Evolutionary conservation across 176 grass and related monocot species (phyloP).

Genomic region (Saccharum officinarum): DNA sequence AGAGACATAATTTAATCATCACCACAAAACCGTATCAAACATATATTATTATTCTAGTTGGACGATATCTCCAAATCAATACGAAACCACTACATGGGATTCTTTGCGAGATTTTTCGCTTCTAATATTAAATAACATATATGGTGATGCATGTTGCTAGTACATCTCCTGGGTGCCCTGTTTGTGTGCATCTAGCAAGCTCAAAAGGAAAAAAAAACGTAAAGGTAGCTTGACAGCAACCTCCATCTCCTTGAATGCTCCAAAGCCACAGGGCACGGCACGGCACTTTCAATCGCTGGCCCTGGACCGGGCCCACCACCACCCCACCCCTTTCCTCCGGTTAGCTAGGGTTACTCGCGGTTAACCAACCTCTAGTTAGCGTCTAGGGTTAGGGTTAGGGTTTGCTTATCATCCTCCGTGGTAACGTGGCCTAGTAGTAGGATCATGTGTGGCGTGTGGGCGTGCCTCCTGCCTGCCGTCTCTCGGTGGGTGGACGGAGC

Average conservation of each 20-base stretch:
- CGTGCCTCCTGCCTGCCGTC: background rate
- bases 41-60: background rate
- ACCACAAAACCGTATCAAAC: background rate
- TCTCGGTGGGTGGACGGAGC: background rate
- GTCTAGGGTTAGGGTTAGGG: background rate
- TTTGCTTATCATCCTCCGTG: background rate
- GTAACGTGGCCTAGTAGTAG: background rate
- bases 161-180: background rate
- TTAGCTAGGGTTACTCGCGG: background rate
- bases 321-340: background rate
- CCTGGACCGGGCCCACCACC: background rate
- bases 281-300: background rate
- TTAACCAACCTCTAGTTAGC: background rate
- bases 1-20: background rate
- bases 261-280: background rate
- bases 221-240: background rate
- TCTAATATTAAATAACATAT: too few relatives aligned
- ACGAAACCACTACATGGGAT: accelerated
- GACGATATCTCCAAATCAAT: too few relatives aligned
- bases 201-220: background rate
- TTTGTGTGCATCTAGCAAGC: background rate
- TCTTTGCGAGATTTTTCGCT: background rate
- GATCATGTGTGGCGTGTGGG: background rate
- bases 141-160: background rate
- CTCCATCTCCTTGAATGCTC: background rate